These are phyloP conservation scores for Mycosarcoma mackinlayi DNA, from an alignment of 1,284 basidiomycete species.

Conservation along the genomic window DNA sequence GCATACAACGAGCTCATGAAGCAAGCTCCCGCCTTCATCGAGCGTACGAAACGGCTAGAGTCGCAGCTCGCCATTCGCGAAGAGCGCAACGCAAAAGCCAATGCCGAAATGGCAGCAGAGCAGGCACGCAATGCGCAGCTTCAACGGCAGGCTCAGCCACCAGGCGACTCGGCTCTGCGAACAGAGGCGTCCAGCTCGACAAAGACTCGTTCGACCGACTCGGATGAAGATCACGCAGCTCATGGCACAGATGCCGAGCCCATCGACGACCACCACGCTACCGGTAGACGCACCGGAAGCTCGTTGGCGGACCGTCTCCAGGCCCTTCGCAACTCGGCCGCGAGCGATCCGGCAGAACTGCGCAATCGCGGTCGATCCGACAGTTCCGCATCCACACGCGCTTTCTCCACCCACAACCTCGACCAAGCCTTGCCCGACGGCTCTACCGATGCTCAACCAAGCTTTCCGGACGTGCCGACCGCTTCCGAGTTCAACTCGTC, in stretches of 20 bases:
- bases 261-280: constrained; percentile 38
- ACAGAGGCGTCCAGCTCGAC: not conserved
- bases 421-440: constrained; percentile 19
- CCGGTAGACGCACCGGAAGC: constrained; percentile 29
- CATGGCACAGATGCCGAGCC: constrained; percentile 44
- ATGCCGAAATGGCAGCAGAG: constrained; percentile 24
- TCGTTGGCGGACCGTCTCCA: constrained; percentile 50
- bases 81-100: constrained; percentile 48
- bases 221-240: constrained; percentile 29
- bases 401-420: constrained; percentile 31
- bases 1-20: constrained; percentile 66
- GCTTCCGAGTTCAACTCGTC: constrained; percentile 49
- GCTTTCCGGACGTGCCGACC: constrained; percentile 39
- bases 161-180: constrained; percentile 35
- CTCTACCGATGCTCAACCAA: constrained; percentile 2
- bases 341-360: constrained; percentile 38
- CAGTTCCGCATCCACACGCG: constrained; percentile 8
- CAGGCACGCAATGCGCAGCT: constrained; percentile 23
- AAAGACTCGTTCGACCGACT: constrained; percentile 2
- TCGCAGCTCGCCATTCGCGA: constrained; percentile 55
- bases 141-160: constrained; percentile 26
- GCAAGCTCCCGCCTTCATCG: constrained; percentile 61
- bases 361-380: constrained; percentile 30
- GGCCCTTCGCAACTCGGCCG: constrained; percentile 36
- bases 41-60: constrained; percentile 59